Conservation (phyloP, 2,329 filamentous ascomycete genomes). For the Bisporella sp. region DNA sequence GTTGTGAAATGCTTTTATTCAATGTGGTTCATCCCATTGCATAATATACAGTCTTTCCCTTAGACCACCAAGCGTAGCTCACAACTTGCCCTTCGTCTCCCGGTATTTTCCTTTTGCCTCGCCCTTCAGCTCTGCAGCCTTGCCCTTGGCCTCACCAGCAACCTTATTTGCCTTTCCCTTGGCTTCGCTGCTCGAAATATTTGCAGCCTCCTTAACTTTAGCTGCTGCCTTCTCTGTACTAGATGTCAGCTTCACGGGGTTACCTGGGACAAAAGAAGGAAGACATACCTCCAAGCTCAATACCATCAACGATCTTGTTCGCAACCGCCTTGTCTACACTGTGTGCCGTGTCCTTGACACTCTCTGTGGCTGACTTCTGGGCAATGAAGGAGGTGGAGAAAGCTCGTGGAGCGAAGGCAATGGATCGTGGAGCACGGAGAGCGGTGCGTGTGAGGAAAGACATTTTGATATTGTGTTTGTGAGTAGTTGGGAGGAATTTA, state of each 20-base stretch:
- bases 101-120: conserved; percentile 19
- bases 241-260: not conserved
- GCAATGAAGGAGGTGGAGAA: conserved; percentile 42
- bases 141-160: conserved; percentile 28
- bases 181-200: conserved; percentile 30
- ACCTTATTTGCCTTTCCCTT: conserved; percentile 34
- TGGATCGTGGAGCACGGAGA: conserved; percentile 24
- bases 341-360: conserved; percentile 54
- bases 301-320: conserved; percentile 54
- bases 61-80: no score
- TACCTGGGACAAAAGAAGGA: not conserved
- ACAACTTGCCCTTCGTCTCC: not conserved
- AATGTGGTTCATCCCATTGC: no score
- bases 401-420: conserved; percentile 33
- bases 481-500: not conserved
- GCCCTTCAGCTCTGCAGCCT: conserved; percentile 36
- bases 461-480: conserved; percentile 31
- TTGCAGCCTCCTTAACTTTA: conserved; percentile 40
- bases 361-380: conserved; percentile 44
- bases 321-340: conserved; percentile 51
- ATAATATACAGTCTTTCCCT: no score
- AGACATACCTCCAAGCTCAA: conserved; percentile 49
- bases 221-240: conserved; percentile 27
- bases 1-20: no score
- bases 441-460: conserved; percentile 44